These are phyloP conservation scores for Starmera amethionina DNA, from an alignment of 805 yeast genomes.

Conservation along the genomic window DNA sequence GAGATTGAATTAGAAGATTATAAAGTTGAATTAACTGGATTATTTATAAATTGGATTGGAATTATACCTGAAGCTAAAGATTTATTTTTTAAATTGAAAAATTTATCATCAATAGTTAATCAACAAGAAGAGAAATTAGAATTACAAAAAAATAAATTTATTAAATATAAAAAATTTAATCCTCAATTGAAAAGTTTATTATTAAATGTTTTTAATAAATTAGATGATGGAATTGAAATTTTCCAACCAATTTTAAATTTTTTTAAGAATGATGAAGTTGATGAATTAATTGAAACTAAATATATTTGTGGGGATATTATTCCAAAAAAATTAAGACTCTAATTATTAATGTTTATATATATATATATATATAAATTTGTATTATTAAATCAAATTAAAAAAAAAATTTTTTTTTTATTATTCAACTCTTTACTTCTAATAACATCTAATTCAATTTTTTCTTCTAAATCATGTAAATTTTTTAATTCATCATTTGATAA, in stretches of 20 bases:
- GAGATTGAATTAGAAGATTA: slow-evolving; percentile 42
- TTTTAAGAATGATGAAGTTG: slow-evolving; percentile 7
- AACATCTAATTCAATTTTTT: background rate
- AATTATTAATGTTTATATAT: too few species aligned
- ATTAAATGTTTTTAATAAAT: slow-evolving; percentile 16
- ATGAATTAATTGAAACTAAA: background rate
- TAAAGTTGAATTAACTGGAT: slow-evolving; percentile 46
- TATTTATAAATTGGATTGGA: slow-evolving; percentile 59
- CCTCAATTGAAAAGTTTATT: slow-evolving; percentile 11
- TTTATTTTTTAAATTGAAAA: slow-evolving; percentile 37
- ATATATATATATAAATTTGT: too few species aligned
- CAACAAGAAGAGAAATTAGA: background rate
- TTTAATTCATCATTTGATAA: background rate
- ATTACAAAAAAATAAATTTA: background rate
- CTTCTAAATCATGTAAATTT: background rate
- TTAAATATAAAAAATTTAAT: slow-evolving; percentile 12
- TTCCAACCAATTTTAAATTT: slow-evolving; percentile 18
- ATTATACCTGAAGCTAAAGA: slow-evolving; percentile 52
- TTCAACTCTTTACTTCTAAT: too few species aligned
- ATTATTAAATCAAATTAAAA: too few species aligned
- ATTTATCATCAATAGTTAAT: background rate
- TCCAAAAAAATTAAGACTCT: too few species aligned
- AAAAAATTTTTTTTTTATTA: too few species aligned
- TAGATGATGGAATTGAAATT: slow-evolving; percentile 15
- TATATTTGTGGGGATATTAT: too few species aligned